Evolutionary conservation across 176 grass and related monocot genomes (phyloP), one percentile per base, ranked within the genome.

Genomic region (Saccharum spontaneum): DNA sequence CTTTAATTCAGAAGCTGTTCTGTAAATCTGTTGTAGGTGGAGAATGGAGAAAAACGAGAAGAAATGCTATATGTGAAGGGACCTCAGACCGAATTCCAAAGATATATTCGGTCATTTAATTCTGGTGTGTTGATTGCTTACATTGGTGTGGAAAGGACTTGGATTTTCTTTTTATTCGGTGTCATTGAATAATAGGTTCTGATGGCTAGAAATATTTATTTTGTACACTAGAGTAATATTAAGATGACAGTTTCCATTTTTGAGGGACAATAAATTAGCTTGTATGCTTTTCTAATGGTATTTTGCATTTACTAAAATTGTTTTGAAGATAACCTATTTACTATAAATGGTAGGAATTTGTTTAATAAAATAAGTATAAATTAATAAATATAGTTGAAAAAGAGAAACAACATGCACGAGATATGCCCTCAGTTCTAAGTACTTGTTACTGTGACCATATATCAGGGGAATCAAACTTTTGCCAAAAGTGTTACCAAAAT

Each of bases 11-110:
- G 14, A 82, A 80, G 67, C n/a, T 83, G 18, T 26, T 85, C 18
- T 30, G 59, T 18, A 57, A 50, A 67, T 71, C 68, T 50, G 75
- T 83, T 45, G 62, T 89, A 98, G 95, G 95, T 98, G 28, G 65
- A 61, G 68, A 93, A 98, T 75, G 74, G 70, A 67, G 95, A 98
- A 91, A 79, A 24, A 70, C 41, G 74, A 72, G 95, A 98, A 62
- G 78, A 98, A 85, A 95, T 98, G 95, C 26, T 24, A 69, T 89
- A 98, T 90, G 77, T 71, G 88, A 93, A 92, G 63, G 83, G 60
- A 69, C 91, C 95, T 80, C 93, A 92, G 73, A 98, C 91, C 8
- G 93, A 95, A 61, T 98, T 95, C 59, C 95, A 98, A 77, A 90
- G 85, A 90, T 93, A 93, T 76, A 95, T 98, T 90, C 90, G 95